Evolutionary conservation across 345 rosid genomes (phyloP).

Genomic region (Pistacia vera): DNA sequence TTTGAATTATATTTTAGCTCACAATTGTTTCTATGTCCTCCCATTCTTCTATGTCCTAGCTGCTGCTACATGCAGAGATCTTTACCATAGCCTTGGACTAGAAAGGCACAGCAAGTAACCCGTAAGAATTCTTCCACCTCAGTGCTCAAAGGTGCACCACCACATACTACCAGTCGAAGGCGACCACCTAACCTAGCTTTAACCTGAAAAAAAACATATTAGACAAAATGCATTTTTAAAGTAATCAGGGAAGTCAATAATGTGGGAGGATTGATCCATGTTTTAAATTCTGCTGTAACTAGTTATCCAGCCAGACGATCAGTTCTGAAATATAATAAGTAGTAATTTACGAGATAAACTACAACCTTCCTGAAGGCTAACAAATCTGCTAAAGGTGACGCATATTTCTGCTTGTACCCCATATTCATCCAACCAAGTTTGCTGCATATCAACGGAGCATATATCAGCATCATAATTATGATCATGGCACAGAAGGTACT

Average conservation of each 20-base stretch:
- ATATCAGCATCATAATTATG: constrained; percentile 11
- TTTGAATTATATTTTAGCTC: background rate
- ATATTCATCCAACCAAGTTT: constrained; percentile 89
- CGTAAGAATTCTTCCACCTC: constrained; percentile 96
- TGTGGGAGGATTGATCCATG: background rate
- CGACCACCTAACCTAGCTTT: constrained; percentile 89
- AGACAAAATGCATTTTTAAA: background rate
- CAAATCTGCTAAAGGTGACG: constrained; percentile 87
- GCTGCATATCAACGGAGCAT: constrained; percentile 42
- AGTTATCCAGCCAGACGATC: constrained; percentile 9
- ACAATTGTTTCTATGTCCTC: background rate
- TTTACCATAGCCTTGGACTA: constrained; percentile 93
- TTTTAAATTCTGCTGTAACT: background rate
- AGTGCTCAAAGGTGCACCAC: constrained; percentile 87
- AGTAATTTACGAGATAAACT: background rate
- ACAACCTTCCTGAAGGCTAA: constrained; percentile 94
- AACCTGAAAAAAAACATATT: constrained; percentile 45
- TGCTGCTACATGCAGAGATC: constrained; percentile 9
- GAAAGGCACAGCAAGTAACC: constrained; percentile 83
- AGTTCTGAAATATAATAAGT: constrained; percentile 1
- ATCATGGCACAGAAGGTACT: background rate
- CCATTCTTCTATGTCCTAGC: background rate
- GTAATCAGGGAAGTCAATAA: background rate
- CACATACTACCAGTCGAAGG: constrained; percentile 75
- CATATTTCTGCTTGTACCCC: constrained; percentile 75